Conservation (phyloP, 495 filamentous ascomycete species). For the Xylaria cubensis region DNA sequence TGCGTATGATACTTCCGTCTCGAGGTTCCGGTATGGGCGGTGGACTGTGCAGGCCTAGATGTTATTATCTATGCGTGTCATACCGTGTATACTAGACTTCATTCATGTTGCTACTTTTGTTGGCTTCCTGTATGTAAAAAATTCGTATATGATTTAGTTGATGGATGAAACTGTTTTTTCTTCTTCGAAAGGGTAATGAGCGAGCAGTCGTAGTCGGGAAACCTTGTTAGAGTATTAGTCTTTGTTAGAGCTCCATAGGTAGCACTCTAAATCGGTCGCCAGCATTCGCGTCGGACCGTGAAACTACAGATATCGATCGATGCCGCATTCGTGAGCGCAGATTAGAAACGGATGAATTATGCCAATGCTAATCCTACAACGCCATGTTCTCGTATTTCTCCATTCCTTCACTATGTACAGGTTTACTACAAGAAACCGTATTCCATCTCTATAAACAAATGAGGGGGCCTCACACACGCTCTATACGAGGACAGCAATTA, state of each 20-base stretch:
- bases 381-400: background rate
- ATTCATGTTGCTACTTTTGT: background rate
- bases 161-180: no score
- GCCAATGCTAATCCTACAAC: conserved; percentile 1
- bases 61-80: background rate
- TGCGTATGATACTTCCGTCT: background rate
- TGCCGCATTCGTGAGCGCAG: background rate
- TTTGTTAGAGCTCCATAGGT: background rate
- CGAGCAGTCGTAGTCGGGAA: background rate
- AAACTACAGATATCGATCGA: background rate
- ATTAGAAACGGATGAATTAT: background rate
- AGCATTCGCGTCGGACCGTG: background rate
- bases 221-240: background rate
- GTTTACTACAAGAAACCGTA: background rate
- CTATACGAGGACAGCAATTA: background rate
- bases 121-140: background rate
- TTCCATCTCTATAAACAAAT: conserved; percentile 10
- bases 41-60: background rate
- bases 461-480: background rate
- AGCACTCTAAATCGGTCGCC: background rate
- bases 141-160: background rate
- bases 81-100: background rate
- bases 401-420: conserved; percentile 21
- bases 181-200: background rate
- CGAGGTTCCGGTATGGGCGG: background rate